These are phyloP conservation scores for Arbutus unedo DNA, from an alignment of 148 eudicot genomes.

Conservation along the genomic window DNA sequence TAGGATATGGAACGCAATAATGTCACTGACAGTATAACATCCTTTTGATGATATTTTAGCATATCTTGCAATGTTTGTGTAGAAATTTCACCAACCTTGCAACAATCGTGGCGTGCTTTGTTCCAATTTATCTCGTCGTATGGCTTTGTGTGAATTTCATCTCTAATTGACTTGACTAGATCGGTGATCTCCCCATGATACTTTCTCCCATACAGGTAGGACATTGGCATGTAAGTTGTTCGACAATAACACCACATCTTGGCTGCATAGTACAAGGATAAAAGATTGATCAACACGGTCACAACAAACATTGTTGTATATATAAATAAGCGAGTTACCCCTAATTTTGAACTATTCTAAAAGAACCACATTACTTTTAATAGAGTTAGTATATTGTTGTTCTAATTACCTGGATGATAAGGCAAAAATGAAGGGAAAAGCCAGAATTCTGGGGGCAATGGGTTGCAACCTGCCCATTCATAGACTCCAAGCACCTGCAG, in stretches of 20 bases:
- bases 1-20: too few species aligned
- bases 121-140: constrained; percentile 35
- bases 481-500: constrained; percentile 34
- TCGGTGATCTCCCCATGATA: constrained; percentile 31
- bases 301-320: too few species aligned
- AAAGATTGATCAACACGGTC: neutral
- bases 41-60: too few species aligned
- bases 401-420: constrained; percentile 29
- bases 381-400: too few species aligned
- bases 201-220: constrained; percentile 33
- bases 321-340: too few species aligned
- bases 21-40: too few species aligned
- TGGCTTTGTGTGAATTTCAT: constrained; percentile 31
- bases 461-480: constrained; percentile 36
- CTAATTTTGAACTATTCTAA: too few species aligned
- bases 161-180: constrained; percentile 24
- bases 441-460: constrained; percentile 39
- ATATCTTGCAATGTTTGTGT: too few species aligned
- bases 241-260: constrained; percentile 42
- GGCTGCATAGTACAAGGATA: constrained; percentile 18
- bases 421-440: constrained; percentile 32
- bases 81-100: constrained; percentile 18
- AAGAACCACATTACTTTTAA: too few species aligned
- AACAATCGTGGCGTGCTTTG: constrained; percentile 34
- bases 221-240: constrained; percentile 14